phyloP scores from a whole-genome alignment of 176 grass and related monocot genomes.

The Elymus sibiricus region DNA sequence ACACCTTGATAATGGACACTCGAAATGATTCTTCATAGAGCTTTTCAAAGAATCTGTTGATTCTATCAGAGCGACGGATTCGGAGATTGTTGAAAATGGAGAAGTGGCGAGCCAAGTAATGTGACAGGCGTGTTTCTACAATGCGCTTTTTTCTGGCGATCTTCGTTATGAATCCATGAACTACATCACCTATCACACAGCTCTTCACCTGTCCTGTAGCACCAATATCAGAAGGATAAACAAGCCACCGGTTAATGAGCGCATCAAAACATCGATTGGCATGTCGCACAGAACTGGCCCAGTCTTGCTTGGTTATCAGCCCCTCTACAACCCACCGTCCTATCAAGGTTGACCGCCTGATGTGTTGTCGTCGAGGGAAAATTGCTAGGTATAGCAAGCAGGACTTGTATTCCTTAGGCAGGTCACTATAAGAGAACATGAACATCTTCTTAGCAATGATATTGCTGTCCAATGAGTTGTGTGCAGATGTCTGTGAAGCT shows the following conservation, averaged over 20 bases:
- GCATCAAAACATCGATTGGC: background rate
- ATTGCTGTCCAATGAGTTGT: too few relatives aligned
- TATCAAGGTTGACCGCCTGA: slow-evolving; percentile 14
- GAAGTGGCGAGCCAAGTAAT: slow-evolving; percentile 19
- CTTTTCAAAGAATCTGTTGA: background rate
- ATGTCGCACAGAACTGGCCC: background rate
- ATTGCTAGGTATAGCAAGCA: slow-evolving; percentile 18
- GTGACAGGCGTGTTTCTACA: background rate
- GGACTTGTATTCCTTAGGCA: background rate
- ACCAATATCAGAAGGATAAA: background rate
- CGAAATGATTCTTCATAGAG: background rate
- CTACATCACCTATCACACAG: background rate
- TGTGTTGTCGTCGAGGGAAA: background rate
- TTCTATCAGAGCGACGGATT: background rate
- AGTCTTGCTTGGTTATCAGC: background rate
- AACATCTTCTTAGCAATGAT: background rate
- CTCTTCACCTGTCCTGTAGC: background rate
- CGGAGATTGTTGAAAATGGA: background rate
- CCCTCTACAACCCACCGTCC: background rate
- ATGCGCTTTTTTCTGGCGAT: background rate
- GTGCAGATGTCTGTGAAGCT: too few relatives aligned
- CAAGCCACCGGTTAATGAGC: background rate
- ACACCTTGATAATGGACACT: background rate
- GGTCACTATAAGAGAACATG: background rate
- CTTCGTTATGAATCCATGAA: slow-evolving; percentile 16